Base-by-base conservation (phyloP, 495 filamentous ascomycete species). In the Neurospora intermedia region DNA sequence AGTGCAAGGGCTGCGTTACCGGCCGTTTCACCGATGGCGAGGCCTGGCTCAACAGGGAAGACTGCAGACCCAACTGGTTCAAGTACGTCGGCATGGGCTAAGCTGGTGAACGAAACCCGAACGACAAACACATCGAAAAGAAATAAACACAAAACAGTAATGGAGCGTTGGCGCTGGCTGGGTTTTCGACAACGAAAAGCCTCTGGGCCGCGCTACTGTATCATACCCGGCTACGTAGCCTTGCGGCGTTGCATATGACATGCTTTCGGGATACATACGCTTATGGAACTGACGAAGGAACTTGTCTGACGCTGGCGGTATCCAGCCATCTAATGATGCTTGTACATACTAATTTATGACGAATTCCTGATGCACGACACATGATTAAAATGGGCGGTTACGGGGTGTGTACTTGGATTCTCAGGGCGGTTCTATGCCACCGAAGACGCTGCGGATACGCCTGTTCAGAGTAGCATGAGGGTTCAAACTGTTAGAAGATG, bases 31-130 rank as follows among this genome's bases (percentile, higher is more conserved):
- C 92, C 66, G 93, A 96, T 75, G 96, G 96, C 75, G 94, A 93
- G 75, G 81, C 87, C 40, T 97, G 87, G 82, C 84, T 99, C 35
- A 86, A 92, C 75, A 91, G 91, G 80, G 96, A 99, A 78, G 96
- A 99, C 82, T 99, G 96, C 83, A 87, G 96, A 71, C 93, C 94
- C 40, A 94, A 93, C 80, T 99, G 96, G 90, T 99, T 99, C 85
- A 94, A 97, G 83, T 93, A 91, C 80, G 93, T 91, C 38, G 93
- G 94, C 69, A 94, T 91, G 85, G 89, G 90, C 80, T 98, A 77
- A 81, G 66, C 8, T 23, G 15, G 27, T 66, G 27, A 35, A 35
- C 13, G 27, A 15, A 66, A 66, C 54, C 54, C 54, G 16, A 66
- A 66, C 27, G 27, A 66, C 54, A 66, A 35, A 66, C 20, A 62